These are phyloP conservation scores for Parascedosporium putredinis DNA, from an alignment of 2,329 filamentous ascomycete species.

Conservation along the genomic window DNA sequence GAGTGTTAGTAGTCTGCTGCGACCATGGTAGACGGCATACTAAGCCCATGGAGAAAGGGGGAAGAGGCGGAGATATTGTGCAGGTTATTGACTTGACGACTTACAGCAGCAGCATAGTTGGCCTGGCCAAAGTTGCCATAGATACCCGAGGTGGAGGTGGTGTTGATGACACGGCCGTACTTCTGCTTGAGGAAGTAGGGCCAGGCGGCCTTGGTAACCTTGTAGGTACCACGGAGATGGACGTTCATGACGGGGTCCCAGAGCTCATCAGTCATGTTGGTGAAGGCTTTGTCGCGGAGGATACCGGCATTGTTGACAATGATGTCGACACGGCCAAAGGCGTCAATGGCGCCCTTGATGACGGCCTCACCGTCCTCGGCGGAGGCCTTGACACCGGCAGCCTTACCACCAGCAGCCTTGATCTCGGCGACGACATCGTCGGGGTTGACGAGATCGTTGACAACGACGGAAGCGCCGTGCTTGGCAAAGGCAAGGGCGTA, in stretches of 20 bases:
- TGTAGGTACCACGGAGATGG: slow-evolving; percentile 90
- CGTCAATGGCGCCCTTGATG: slow-evolving; percentile 86
- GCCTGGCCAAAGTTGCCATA: slow-evolving; percentile 99
- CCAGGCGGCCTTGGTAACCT: slow-evolving; percentile 95
- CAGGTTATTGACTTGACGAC: slow-evolving; percentile 21
- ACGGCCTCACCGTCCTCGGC: slow-evolving; percentile 87
- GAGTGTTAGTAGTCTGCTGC: no score
- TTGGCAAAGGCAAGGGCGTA: slow-evolving; percentile 85
- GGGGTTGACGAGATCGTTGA: slow-evolving; percentile 92
- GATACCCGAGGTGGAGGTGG: slow-evolving; percentile 91
- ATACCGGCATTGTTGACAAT: slow-evolving; percentile 98
- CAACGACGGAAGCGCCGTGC: slow-evolving; percentile 73
- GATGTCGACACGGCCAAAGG: slow-evolving; percentile 88
- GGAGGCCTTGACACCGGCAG: slow-evolving; percentile 84
- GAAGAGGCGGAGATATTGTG: background rate
- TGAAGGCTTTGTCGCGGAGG: slow-evolving; percentile 92
- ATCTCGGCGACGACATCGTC: slow-evolving; percentile 89
- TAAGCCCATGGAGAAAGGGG: no score
- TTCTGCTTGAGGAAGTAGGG: slow-evolving; percentile 97
- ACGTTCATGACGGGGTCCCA: slow-evolving; percentile 92
- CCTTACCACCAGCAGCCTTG: slow-evolving; percentile 77
- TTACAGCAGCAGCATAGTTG: slow-evolving; percentile 85
- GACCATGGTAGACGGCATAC: no score
- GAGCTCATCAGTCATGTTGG: slow-evolving; percentile 90
- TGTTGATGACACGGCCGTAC: slow-evolving; percentile 95